Evolutionary conservation across 2,329 filamentous ascomycete species (phyloP).

Genomic region (Trichothecium roseum): DNA sequence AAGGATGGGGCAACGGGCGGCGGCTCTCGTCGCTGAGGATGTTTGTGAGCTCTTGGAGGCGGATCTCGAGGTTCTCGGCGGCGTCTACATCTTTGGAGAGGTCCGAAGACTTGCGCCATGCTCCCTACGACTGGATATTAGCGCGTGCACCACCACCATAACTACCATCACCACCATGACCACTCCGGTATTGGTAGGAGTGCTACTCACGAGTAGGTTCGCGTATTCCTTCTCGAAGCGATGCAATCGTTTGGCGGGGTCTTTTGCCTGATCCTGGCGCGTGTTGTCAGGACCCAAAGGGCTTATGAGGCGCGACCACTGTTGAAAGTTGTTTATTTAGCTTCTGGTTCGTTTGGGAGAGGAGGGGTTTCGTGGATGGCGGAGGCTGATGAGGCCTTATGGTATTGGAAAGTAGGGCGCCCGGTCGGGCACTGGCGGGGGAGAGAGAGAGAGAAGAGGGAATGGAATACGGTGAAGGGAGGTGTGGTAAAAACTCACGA

Average conservation of each 20-base stretch:
- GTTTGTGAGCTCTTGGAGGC: constrained; percentile 52
- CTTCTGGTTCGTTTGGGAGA: too few species aligned
- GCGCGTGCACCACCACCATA: neutral
- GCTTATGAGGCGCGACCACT: constrained; percentile 61
- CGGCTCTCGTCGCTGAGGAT: constrained; percentile 85
- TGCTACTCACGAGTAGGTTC: constrained; percentile 44
- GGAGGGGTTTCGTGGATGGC: too few species aligned
- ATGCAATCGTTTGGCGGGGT: constrained; percentile 53
- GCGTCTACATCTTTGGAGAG: constrained; percentile 49
- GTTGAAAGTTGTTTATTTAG: too few species aligned
- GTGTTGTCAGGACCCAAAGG: constrained; percentile 45
- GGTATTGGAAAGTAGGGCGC: too few species aligned
- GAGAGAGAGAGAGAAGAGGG: too few species aligned
- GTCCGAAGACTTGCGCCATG: constrained; percentile 53
- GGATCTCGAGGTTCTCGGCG: constrained; percentile 51
- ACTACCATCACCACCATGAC: neutral
- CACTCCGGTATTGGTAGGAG: neutral
- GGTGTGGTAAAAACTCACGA: too few species aligned
- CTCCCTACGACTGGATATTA: constrained; percentile 23
- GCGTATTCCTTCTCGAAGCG: constrained; percentile 59
- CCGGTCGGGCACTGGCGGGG: too few species aligned
- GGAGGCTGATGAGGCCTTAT: too few species aligned
- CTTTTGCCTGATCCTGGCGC: constrained; percentile 49
- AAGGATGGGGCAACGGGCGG: constrained; percentile 80
- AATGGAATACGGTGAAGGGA: too few species aligned